A percentile compares a stretch with the other conserved stretches of the same genome.
Evolutionary conservation across 1,139 yeast species (phyloP).

Genomic region (Citeromyces hawaiiensis): DNA sequence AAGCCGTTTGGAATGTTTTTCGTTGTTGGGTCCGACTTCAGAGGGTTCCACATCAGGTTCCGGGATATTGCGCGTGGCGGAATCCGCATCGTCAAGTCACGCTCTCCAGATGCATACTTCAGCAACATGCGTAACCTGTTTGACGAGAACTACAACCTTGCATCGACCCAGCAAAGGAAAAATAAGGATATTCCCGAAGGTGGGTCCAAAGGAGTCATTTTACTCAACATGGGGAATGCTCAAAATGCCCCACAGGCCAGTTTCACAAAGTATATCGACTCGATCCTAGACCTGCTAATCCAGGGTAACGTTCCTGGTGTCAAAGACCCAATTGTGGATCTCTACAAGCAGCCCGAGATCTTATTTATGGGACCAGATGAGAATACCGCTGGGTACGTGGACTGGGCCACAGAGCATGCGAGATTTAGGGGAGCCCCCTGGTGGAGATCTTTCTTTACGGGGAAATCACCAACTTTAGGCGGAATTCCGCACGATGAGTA

Average conservation of each 20-base stretch:
- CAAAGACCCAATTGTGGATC: constrained; percentile 77
- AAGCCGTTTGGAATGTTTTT: constrained; percentile 91
- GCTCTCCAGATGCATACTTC: constrained; percentile 76
- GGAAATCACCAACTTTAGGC: constrained; percentile 83
- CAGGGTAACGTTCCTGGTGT: constrained; percentile 60
- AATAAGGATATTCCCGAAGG: constrained; percentile 99
- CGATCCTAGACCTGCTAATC: constrained; percentile 77
- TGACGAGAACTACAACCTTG: constrained; percentile 93
- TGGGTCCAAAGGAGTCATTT: constrained; percentile 94
- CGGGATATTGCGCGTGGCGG: constrained; percentile 98
- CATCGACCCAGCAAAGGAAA: constrained; percentile 91
- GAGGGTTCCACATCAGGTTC: constrained; percentile 96
- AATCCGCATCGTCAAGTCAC: constrained; percentile 84
- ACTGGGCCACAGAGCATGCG: constrained; percentile 98
- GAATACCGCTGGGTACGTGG: constrained; percentile 90
- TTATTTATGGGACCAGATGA: constrained; percentile 97
- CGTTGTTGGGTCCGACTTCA: constrained; percentile 90
- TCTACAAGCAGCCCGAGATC: constrained; percentile 76
- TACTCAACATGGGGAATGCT: constrained; percentile 69
- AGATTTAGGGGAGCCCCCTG: constrained; percentile 89
- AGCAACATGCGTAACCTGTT: constrained; percentile 80
- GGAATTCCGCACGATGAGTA: constrained; percentile 98
- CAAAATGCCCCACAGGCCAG: constrained; percentile 78
- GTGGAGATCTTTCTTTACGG: constrained; percentile 99
- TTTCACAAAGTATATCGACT: constrained; percentile 85